Evolutionary conservation across 2,329 filamentous ascomycete genomes (phyloP).

Genomic region (Fusarium aywerte): DNA sequence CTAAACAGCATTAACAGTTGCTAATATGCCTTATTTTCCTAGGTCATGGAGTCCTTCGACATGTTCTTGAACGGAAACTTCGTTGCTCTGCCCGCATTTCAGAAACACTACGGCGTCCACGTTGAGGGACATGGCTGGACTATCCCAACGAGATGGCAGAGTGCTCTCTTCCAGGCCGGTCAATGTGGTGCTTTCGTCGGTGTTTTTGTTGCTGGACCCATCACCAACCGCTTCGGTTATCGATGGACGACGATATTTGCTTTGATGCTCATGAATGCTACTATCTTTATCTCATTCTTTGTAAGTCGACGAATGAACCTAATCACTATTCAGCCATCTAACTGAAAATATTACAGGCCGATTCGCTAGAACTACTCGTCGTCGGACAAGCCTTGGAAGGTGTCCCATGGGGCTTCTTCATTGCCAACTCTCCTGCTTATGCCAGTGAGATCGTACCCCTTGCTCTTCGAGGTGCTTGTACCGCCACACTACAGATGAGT

Average conservation of each 20-base stretch:
- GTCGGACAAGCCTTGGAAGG: constrained; percentile 67
- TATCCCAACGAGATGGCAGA: constrained; percentile 57
- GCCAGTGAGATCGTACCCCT: constrained; percentile 69
- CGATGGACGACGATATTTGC: constrained; percentile 52
- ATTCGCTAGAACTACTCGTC: constrained; percentile 57
- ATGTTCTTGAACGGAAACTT: constrained; percentile 61
- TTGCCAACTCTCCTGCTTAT: constrained; percentile 70
- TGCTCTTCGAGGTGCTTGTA: constrained; percentile 64
- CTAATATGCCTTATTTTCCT: neutral
- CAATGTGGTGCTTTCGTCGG: constrained; percentile 53
- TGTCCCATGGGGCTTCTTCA: constrained; percentile 71
- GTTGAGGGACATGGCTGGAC: constrained; percentile 30
- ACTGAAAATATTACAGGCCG: constrained; percentile 23
- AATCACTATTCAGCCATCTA: accelerated
- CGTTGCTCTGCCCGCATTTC: constrained; percentile 55
- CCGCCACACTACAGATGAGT: constrained; percentile 71
- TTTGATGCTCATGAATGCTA: constrained; percentile 54
- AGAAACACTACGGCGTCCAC: constrained; percentile 52
- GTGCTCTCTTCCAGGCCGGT: constrained; percentile 49
- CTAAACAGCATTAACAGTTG: neutral
- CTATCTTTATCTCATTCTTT: constrained; percentile 65
- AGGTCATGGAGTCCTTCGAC: constrained; percentile 63
- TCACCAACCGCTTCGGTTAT: constrained; percentile 53
- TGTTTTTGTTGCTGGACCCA: constrained; percentile 52
- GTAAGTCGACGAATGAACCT: constrained; percentile 22